These are phyloP conservation scores for Penicillium sp. DNA, from an alignment of 2,329 filamentous ascomycete species.

Conservation along the genomic window DNA sequence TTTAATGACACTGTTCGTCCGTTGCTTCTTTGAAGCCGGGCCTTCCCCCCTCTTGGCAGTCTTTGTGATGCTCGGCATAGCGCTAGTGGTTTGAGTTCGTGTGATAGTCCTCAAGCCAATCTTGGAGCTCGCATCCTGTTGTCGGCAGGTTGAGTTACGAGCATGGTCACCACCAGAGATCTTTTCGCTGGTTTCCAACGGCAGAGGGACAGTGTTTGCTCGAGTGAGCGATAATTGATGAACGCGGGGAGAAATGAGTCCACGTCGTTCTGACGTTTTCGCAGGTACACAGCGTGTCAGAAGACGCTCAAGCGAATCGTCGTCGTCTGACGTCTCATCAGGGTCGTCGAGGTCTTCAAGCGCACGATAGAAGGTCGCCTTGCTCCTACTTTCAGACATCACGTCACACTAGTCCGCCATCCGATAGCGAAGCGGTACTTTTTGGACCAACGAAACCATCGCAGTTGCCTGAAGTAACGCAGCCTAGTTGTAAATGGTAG, in stretches of 20 bases:
- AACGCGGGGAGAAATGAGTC: background rate
- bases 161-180: background rate
- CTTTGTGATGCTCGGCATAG: slow-evolving; percentile 6
- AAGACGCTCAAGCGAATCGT: slow-evolving; percentile 15
- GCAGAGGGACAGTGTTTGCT: slow-evolving; percentile 9
- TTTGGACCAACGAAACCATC: slow-evolving; percentile 14
- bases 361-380: slow-evolving; percentile 32
- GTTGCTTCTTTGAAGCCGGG: slow-evolving; percentile 21
- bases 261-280: background rate
- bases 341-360: slow-evolving; percentile 30
- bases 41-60: slow-evolving; percentile 5
- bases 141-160: background rate
- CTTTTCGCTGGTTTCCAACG: slow-evolving; percentile 1
- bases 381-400: slow-evolving; percentile 21
- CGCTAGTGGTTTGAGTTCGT: slow-evolving; percentile 10
- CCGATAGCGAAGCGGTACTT: slow-evolving; percentile 3
- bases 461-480: slow-evolving; percentile 9
- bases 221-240: slow-evolving; percentile 2
- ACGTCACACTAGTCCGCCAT: slow-evolving; percentile 10
- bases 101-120: slow-evolving; percentile 6
- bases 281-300: slow-evolving; percentile 9
- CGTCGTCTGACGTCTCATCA: slow-evolving; percentile 23
- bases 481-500: background rate
- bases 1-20: slow-evolving; percentile 34
- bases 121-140: background rate